These are phyloP conservation scores for Wickerhamiella australiensis DNA, from an alignment of 805 yeast species.

Conservation along the genomic window DNA sequence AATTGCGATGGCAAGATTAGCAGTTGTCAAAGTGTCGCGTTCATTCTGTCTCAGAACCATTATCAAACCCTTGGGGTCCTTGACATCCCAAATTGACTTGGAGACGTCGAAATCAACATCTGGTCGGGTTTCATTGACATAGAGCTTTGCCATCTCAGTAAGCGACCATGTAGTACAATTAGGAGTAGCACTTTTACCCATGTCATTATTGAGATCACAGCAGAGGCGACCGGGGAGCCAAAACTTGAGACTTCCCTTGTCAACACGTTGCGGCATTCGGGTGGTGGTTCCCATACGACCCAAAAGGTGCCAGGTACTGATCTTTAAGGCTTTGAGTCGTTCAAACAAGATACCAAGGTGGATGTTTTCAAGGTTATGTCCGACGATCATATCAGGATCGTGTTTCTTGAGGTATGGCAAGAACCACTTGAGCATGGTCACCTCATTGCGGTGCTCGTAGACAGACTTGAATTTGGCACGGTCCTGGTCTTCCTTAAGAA, in stretches of 20 bases:
- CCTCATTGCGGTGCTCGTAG: conserved; percentile 59
- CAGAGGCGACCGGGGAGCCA: conserved; percentile 73
- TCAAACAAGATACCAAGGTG: conserved; percentile 71
- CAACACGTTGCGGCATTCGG: conserved; percentile 13
- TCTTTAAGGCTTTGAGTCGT: conserved; percentile 61
- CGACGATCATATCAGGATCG: conserved; percentile 89
- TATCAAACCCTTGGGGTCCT: conserved; percentile 51
- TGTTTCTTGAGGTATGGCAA: conserved; percentile 54
- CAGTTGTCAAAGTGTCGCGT: conserved; percentile 53
- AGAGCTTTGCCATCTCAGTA: conserved; percentile 77
- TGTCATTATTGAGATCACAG: conserved; percentile 87
- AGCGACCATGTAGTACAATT: conserved; percentile 94
- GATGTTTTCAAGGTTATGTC: conserved; percentile 72
- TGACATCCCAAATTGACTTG: conserved; percentile 39
- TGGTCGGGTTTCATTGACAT: conserved; percentile 59
- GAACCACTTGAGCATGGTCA: conserved; percentile 58
- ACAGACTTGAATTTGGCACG: conserved; percentile 30
- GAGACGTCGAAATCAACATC: conserved; percentile 49
- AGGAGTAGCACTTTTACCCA: conserved; percentile 83
- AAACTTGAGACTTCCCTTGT: conserved; percentile 43
- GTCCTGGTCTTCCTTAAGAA: conserved; percentile 37
- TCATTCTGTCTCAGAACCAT: conserved; percentile 62
- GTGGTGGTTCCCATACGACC: conserved; percentile 62
- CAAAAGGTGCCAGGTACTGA: conserved; percentile 65
- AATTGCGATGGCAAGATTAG: conserved; percentile 65